These are phyloP conservation scores for Puccinia novopanici DNA, from an alignment of 1,284 basidiomycete genomes.

Conservation along the genomic window DNA sequence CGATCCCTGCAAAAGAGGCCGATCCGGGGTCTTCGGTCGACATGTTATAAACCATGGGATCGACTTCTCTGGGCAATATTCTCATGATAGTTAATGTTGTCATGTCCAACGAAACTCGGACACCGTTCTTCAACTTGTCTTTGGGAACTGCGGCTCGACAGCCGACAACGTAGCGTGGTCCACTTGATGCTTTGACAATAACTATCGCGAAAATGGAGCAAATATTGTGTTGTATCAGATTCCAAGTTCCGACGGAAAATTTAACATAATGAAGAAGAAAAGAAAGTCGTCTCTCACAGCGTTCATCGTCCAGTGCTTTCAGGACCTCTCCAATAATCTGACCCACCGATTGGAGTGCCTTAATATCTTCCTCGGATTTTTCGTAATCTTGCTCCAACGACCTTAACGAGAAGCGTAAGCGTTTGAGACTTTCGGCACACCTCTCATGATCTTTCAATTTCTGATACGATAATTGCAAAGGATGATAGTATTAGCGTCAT, in stretches of 20 bases:
- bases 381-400: slow-evolving; percentile 79
- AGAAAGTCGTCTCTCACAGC: slow-evolving; percentile 69
- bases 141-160: slow-evolving; percentile 90
- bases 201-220: slow-evolving; percentile 64
- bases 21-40: slow-evolving; percentile 95
- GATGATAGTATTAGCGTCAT: not conserved
- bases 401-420: slow-evolving; percentile 43
- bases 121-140: slow-evolving; percentile 78
- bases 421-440: slow-evolving; percentile 38
- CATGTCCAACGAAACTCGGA: slow-evolving; percentile 98
- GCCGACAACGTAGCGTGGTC: slow-evolving; percentile 98
- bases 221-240: not conserved
- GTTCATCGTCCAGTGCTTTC: slow-evolving; percentile 96
- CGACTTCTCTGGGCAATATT: slow-evolving; percentile 93
- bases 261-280: slow-evolving; percentile 50
- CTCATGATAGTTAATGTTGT: slow-evolving; percentile 99
- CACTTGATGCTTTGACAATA: slow-evolving; percentile 98
- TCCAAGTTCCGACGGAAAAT: not conserved
- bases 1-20: slow-evolving; percentile 94
- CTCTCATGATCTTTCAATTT: slow-evolving; percentile 48
- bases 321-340: slow-evolving; percentile 99
- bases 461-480: not conserved
- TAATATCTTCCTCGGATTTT: slow-evolving; percentile 98
- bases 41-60: slow-evolving; percentile 99
- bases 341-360: slow-evolving; percentile 96